Base-by-base conservation (phyloP, 2,329 filamentous ascomycete genomes). In the Pseudogymnoascus sp. region DNA sequence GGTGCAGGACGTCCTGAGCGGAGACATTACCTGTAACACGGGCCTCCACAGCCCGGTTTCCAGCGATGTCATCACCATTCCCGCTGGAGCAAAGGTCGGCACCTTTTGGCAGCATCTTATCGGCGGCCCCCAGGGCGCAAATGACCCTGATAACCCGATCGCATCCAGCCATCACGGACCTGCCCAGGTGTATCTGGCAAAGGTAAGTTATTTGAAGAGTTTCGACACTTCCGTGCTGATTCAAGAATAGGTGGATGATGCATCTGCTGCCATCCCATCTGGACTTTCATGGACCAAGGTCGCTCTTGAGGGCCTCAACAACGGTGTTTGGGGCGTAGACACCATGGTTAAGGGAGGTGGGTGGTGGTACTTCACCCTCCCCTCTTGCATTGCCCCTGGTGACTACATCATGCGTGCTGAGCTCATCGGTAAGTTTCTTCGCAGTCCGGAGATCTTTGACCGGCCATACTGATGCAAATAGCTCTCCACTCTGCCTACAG, bases 331-430 rank as follows among this genome's bases (percentile, higher is more conserved):
- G 69, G 69, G 64, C 6, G 68, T 70, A 13, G 67, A 70, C 25
- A 66, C 64, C 10, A 66, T 70, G 60, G 68, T 69, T 58, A 68
- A 66, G 15, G 70, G 70, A 61, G 71, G 70, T 39, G 74, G 80
- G 33, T 81, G 78, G 76, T 74, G 74, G 60, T 78, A 77, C 65
- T 80, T 83, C 71, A 75, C 74, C 62, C 71, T 84, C 64, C 82
- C 81, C 42, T 69, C 73, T 31, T 81, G 78, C 72, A 75, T 84
- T 63, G 78, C 80, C 1, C 73, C 80, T 1, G 81, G 81, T 33
- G 76, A 84, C 59, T 84, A 84, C 66, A 75, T 84, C 31, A 74
- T 84, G 71, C 77, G 81, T 36, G 77, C 80, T 36, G 81, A 84
- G 74, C 74, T 81, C 48, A 73, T 82, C 38, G 79, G 79, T 7